These are phyloP conservation scores for Suillus subaureus DNA, from an alignment of 768 basidiomycete species.

Conservation along the genomic window DNA sequence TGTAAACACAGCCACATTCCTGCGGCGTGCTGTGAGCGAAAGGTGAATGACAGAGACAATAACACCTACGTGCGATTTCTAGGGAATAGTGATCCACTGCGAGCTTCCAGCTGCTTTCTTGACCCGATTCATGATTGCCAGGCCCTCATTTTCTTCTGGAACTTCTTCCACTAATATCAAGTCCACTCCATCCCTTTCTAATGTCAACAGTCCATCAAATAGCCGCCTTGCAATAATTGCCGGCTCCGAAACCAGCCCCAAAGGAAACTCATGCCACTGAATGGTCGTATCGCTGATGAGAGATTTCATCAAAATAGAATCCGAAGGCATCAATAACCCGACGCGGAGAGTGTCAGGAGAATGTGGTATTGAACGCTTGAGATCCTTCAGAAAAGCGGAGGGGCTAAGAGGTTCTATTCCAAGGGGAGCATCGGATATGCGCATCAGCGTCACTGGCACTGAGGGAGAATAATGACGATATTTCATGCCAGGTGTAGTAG, in stretches of 20 bases:
- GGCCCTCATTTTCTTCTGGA: conserved; percentile 75
- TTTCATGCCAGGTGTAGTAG: conserved; percentile 99
- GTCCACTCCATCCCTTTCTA: conserved; percentile 78
- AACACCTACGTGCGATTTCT: conserved; percentile 5
- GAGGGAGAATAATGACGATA: conserved; percentile 96
- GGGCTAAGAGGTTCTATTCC: conserved; percentile 34
- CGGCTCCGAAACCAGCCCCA: conserved; percentile 57
- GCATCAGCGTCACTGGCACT: conserved; percentile 80
- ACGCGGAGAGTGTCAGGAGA: conserved; percentile 40
- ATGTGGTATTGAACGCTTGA: conserved; percentile 30
- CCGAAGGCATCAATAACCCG: conserved; percentile 68
- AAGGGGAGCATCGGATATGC: conserved; percentile 43
- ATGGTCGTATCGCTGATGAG: conserved; percentile 38
- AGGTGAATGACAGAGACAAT: background rate
- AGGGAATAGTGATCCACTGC: conserved; percentile 30
- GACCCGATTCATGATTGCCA: conserved; percentile 95
- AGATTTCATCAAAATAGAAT: conserved; percentile 44
- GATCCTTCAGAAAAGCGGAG: conserved; percentile 44
- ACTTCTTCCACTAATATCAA: conserved; percentile 87
- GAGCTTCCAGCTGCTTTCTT: conserved; percentile 81
- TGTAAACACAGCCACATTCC: background rate
- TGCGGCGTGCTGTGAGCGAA: conserved; percentile 3
- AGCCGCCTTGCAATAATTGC: conserved; percentile 75
- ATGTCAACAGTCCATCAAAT: conserved; percentile 83
- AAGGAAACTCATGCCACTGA: conserved; percentile 57